Evolutionary conservation across 2,329 filamentous ascomycete genomes (phyloP).

Genomic region (Amauroascus niger): DNA sequence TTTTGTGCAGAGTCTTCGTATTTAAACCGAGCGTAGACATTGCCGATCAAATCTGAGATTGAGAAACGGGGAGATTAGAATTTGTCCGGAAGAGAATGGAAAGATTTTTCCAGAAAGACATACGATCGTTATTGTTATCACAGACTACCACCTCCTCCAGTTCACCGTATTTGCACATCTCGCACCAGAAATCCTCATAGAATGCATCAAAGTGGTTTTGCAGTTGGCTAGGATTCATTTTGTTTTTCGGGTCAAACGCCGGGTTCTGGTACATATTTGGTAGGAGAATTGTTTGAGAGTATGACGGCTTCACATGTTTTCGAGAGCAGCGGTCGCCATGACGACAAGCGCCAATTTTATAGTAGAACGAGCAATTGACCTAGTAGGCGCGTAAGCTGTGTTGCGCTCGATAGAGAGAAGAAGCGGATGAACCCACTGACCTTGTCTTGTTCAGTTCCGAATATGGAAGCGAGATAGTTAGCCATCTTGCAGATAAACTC

Average conservation of each 20-base stretch:
- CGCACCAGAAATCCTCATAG: slow-evolving; percentile 99
- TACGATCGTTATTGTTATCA: slow-evolving; percentile 98
- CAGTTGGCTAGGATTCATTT: slow-evolving; percentile 91
- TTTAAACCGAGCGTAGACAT: slow-evolving; percentile 99
- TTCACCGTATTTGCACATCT: slow-evolving; percentile 98
- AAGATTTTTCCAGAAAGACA: slow-evolving; percentile 31
- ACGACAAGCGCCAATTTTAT: slow-evolving; percentile 98
- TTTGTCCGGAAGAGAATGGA: neutral
- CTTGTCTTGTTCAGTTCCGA: slow-evolving; percentile 98
- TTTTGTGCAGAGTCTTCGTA: slow-evolving; percentile 94
- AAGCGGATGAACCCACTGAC: slow-evolving; percentile 16
- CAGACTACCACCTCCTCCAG: slow-evolving; percentile 96
- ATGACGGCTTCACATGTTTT: slow-evolving; percentile 98
- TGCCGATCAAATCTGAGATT: slow-evolving; percentile 74
- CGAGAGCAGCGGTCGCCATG: slow-evolving; percentile 97
- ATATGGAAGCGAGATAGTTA: slow-evolving; percentile 98
- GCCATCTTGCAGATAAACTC: slow-evolving; percentile 52
- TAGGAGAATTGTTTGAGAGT: slow-evolving; percentile 94
- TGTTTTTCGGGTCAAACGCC: slow-evolving; percentile 89
- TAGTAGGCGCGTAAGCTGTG: slow-evolving; percentile 19
- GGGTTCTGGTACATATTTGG: slow-evolving; percentile 99
- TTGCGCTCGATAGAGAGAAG: neutral
- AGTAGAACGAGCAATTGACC: slow-evolving; percentile 99
- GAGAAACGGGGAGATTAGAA: neutral
- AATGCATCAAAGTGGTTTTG: slow-evolving; percentile 99